These are phyloP conservation scores for Arthrinium puccinioides DNA, from an alignment of 2,329 filamentous ascomycete species.

Conservation along the genomic window DNA sequence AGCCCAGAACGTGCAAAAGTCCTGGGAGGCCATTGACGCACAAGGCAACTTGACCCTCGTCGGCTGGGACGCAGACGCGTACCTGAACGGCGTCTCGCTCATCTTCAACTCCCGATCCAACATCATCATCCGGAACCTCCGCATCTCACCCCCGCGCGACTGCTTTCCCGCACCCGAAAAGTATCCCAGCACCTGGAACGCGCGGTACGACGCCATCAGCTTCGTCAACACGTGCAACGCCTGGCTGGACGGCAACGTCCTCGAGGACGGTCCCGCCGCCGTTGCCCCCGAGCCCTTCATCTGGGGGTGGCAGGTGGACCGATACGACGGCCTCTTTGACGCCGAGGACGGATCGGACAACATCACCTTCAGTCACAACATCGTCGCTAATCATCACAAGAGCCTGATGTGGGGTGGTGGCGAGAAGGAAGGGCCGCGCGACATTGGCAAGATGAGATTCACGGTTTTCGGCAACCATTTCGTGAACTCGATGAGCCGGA, in stretches of 20 bases:
- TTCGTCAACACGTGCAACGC: slow-evolving; percentile 10
- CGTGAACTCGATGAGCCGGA: slow-evolving; percentile 10
- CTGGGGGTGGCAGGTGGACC: slow-evolving; percentile 13
- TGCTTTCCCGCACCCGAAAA: slow-evolving; percentile 13
- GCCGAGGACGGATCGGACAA: slow-evolving; percentile 13
- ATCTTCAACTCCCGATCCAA: slow-evolving; percentile 12
- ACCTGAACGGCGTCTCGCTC: slow-evolving; percentile 11
- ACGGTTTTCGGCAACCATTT: slow-evolving; percentile 13
- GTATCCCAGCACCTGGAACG: slow-evolving; percentile 12
- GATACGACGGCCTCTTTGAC: slow-evolving; percentile 13
- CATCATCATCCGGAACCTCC: slow-evolving; percentile 12
- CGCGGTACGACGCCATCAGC: slow-evolving; percentile 12
- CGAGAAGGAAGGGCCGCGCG: slow-evolving; percentile 11
- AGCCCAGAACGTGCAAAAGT: slow-evolving; percentile 13
- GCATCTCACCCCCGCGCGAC: slow-evolving; percentile 10
- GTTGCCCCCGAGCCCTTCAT: slow-evolving; percentile 9
- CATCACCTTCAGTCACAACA: slow-evolving; percentile 14
- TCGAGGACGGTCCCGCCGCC: slow-evolving; percentile 6
- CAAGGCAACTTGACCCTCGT: slow-evolving; percentile 13
- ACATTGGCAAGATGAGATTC: slow-evolving; percentile 12
- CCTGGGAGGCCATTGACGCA: slow-evolving; percentile 11
- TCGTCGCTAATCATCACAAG: slow-evolving; percentile 14
- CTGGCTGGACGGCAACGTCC: slow-evolving; percentile 13
- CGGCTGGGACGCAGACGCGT: slow-evolving; percentile 9
- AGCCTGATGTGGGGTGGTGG: slow-evolving; percentile 13